phyloP scores from a whole-genome alignment of 2,329 filamentous ascomycete genomes.

The Alternaria gansuensis region DNA sequence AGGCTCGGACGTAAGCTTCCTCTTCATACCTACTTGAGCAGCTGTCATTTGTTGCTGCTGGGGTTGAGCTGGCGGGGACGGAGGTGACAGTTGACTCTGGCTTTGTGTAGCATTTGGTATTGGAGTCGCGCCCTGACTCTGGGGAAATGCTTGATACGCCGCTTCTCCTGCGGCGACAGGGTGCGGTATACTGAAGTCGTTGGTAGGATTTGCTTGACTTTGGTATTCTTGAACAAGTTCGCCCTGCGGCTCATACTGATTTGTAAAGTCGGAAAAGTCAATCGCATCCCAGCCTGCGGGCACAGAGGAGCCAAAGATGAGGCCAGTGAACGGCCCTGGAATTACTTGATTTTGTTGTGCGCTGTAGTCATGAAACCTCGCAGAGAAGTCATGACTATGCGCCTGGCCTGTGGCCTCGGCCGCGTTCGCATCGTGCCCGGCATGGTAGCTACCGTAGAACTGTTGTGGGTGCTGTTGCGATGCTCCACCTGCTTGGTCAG shows the following conservation, averaged over 20 bases:
- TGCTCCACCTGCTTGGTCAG: conserved; percentile 44
- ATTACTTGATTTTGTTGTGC: conserved; percentile 32
- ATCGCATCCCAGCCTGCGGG: conserved; percentile 50
- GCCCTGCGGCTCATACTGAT: conserved; percentile 57
- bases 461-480: conserved; percentile 32
- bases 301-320: conserved; percentile 37
- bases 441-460: conserved; percentile 39
- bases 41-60: conserved; percentile 32
- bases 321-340: conserved; percentile 29
- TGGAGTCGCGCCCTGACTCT: conserved; percentile 23
- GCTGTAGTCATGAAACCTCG: conserved; percentile 33
- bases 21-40: conserved; percentile 48
- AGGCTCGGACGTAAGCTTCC: conserved; percentile 49
- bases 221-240: conserved; percentile 54
- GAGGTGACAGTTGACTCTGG: conserved; percentile 40
- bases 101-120: conserved; percentile 26
- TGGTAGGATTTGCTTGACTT: conserved; percentile 36
- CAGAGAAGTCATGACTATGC: conserved; percentile 26
- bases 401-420: conserved; percentile 30
- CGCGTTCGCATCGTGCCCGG: conserved; percentile 37
- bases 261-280: conserved; percentile 46
- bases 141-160: conserved; percentile 35
- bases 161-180: conserved; percentile 30
- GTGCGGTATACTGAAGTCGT: conserved; percentile 54
- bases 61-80: conserved; percentile 28